Base-by-base conservation (phyloP, 1,284 basidiomycete species). In the Ustilago tritici region DNA sequence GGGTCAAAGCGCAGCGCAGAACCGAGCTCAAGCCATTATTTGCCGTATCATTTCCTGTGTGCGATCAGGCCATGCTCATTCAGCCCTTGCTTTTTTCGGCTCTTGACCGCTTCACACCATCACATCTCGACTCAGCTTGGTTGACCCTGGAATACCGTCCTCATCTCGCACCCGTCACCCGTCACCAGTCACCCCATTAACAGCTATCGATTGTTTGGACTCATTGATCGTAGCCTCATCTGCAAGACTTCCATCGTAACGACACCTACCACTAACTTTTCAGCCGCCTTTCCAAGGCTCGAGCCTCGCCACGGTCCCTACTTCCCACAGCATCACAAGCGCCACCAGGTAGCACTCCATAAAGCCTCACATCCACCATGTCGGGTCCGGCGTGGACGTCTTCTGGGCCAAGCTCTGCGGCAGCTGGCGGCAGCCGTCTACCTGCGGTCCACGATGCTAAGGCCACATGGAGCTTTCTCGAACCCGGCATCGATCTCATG, bases 401-500 rank as follows among this genome's bases (percentile, higher is more conserved):
- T 34, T 69, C 69, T 9, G 59, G 61, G 53, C 56, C 61, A 7
- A 61, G 35, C 32, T 36, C 66, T 5, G 47, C 65, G 36, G 60
- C 58, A 34, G 70, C 64, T 7, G 63, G 63, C 5, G 34, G 60
- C 35, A 73, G 61, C 50, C 61, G 65, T 17, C 65, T 72, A 17
- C 74, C 74, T 15, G 65, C 74, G 15, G 70, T 67, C 5, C 70
- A 70, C 63, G 64, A 73, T 67, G 75, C 70, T 41, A 65, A 77
- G 70, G 93, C 93, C 61, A 95, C 94, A 40, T 98, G 95, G 95
- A 87, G 89, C 10, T 96, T 93, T 87, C 91, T 98, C 77, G 91
- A 92, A 86, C 91, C 91, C 66, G 95, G 95, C 56, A 93, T 97
- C 50, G 83, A 84, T 49, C 81, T 82, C 69, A 85, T 85, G 80